Percentiles rank a stretch among this genome's conserved stretches.
phyloP scores from a whole-genome alignment of 768 basidiomycete species.

The Mycena galopus region DNA sequence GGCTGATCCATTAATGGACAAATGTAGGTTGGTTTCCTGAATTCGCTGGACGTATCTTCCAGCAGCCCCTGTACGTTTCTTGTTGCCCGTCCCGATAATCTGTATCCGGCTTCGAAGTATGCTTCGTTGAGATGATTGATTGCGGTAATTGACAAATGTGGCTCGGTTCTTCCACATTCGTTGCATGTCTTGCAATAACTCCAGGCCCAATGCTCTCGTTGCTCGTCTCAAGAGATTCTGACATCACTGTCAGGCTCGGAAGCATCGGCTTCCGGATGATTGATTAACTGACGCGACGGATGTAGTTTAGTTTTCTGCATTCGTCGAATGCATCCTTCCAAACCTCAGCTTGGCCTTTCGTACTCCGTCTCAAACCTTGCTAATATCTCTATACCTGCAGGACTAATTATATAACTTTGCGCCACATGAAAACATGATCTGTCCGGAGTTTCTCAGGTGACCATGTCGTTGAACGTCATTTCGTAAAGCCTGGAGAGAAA shows the following conservation, averaged over 20 bases:
- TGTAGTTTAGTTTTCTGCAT: not conserved
- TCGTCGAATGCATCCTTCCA: not conserved
- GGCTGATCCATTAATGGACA: not conserved
- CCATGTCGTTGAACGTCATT: not conserved
- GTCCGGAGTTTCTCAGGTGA: not conserved
- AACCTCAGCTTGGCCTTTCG: not conserved
- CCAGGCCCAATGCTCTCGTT: not conserved
- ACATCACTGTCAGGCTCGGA: not conserved
- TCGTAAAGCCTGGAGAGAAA: not conserved
- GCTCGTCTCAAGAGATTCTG: not conserved
- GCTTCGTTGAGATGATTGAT: not conserved
- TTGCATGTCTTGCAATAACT: not conserved
- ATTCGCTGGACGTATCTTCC: not conserved
- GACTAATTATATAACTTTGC: not conserved
- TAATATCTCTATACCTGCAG: slow-evolving; percentile 23
- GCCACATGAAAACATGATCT: slow-evolving; percentile 16
- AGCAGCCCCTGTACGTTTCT: not conserved
- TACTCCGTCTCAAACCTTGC: not conserved
- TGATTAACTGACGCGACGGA: not conserved
- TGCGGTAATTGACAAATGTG: not conserved
- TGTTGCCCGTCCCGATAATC: not conserved
- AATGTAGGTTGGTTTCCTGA: not conserved
- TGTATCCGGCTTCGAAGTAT: not conserved
- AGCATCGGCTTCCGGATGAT: not conserved
- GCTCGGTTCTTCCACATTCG: not conserved